These are phyloP conservation scores for Clavispora santaluciae DNA, from an alignment of 805 yeast genomes.

Conservation along the genomic window DNA sequence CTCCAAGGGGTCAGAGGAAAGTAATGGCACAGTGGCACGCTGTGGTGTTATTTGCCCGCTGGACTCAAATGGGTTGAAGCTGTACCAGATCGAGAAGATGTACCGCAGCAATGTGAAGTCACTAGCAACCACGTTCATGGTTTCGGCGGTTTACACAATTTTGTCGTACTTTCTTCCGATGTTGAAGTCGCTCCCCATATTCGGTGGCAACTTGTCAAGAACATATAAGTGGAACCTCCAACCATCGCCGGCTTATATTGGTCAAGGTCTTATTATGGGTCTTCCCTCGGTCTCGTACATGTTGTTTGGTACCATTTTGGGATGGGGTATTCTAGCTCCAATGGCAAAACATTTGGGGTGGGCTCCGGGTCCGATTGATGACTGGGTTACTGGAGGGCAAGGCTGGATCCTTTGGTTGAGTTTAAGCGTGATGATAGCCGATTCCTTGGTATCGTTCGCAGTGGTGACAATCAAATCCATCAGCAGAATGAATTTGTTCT, in stretches of 20 bases:
- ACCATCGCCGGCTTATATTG: conserved; percentile 95
- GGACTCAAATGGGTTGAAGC: conserved; percentile 11
- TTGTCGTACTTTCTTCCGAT: conserved; percentile 69
- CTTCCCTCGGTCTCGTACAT: conserved; percentile 83
- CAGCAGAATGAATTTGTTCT: conserved; percentile 19
- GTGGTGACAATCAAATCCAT: conserved; percentile 48
- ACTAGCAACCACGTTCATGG: conserved; percentile 53
- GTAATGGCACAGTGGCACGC: conserved; percentile 6
- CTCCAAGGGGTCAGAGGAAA: neutral
- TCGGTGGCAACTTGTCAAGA: conserved; percentile 60
- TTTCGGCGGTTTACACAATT: conserved; percentile 72
- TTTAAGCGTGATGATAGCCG: conserved; percentile 89
- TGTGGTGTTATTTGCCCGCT: conserved; percentile 14
- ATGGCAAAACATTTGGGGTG: conserved; percentile 63
- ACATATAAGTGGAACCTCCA: conserved; percentile 81
- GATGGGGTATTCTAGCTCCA: conserved; percentile 93
- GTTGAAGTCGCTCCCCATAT: conserved; percentile 64
- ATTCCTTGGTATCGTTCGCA: conserved; percentile 74
- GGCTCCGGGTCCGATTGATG: conserved; percentile 88
- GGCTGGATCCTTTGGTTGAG: conserved; percentile 98
- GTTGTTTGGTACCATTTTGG: conserved; percentile 83
- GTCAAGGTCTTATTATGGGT: conserved; percentile 98
- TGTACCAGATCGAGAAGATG: conserved; percentile 9
- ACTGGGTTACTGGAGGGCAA: conserved; percentile 91
- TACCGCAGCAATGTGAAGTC: conserved; percentile 59